Evolutionary conservation across 192 early-diverging fungal genomes (phyloP).

Genomic region (Lobosporangium transversale): DNA sequence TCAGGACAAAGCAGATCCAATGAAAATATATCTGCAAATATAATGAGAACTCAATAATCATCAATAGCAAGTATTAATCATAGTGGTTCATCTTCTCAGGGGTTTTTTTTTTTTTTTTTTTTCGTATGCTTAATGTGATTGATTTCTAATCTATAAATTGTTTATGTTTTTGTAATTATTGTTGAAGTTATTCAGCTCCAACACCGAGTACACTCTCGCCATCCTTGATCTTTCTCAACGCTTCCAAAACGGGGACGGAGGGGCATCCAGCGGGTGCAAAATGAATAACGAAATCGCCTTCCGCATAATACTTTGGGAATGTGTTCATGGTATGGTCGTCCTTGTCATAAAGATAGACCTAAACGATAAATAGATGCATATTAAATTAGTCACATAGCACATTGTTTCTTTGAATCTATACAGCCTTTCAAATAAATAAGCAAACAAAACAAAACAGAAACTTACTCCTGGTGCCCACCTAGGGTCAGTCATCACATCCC

Average conservation of each 20-base stretch:
- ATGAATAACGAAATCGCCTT: slow-evolving; percentile 67
- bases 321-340: slow-evolving; percentile 70
- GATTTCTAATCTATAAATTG: too few relatives aligned
- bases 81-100: too few relatives aligned
- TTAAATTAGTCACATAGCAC: too few relatives aligned
- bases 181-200: slow-evolving; percentile 16
- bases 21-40: too few relatives aligned
- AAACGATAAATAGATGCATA: not conserved
- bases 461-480: slow-evolving; percentile 48
- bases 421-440: too few relatives aligned
- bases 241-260: slow-evolving; percentile 55
- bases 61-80: too few relatives aligned
- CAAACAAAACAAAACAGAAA: slow-evolving; percentile 9
- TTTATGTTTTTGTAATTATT: too few relatives aligned
- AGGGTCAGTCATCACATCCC: slow-evolving; percentile 59
- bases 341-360: slow-evolving; percentile 54
- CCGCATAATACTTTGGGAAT: slow-evolving; percentile 56
- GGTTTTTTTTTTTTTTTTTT: too few relatives aligned
- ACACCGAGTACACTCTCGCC: slow-evolving; percentile 38
- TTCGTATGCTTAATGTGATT: too few relatives aligned
- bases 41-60: too few relatives aligned
- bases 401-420: too few relatives aligned
- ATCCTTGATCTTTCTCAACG: slow-evolving; percentile 47
- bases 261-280: slow-evolving; percentile 68
- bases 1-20: too few relatives aligned